Conservation (phyloP, 805 yeast species). For the Candida oleophila region DNA sequence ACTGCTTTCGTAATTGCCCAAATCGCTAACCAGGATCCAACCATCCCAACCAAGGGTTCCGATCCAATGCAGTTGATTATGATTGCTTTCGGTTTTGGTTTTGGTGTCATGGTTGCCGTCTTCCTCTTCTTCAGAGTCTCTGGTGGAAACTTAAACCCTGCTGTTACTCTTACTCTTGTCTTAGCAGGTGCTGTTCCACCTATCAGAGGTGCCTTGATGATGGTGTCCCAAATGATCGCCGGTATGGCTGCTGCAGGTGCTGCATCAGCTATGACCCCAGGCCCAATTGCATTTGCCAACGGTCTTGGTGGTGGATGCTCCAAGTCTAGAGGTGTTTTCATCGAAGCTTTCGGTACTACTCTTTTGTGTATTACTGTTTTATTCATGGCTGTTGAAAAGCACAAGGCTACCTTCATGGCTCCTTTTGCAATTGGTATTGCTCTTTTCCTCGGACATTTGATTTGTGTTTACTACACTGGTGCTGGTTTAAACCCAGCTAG, state of each 20-base stretch:
- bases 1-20: constrained; percentile 81
- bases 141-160: constrained; percentile 90
- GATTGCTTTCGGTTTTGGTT: constrained; percentile 87
- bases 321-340: constrained; percentile 70
- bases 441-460: constrained; percentile 76
- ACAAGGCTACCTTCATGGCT: constrained; percentile 71
- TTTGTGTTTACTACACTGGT: constrained; percentile 81
- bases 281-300: constrained; percentile 68
- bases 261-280: constrained; percentile 83
- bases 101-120: constrained; percentile 75
- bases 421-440: constrained; percentile 84
- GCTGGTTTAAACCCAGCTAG: constrained; percentile 94
- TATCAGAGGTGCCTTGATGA: constrained; percentile 63
- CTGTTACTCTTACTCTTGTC: constrained; percentile 74
- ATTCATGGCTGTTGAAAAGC: constrained; percentile 82
- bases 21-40: constrained; percentile 65
- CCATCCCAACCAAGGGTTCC: constrained; percentile 39
- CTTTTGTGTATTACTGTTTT: constrained; percentile 73
- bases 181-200: constrained; percentile 74
- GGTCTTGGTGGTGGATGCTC: constrained; percentile 71
- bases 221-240: constrained; percentile 69
- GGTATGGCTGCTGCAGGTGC: constrained; percentile 95
- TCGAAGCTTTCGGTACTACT: constrained; percentile 80
- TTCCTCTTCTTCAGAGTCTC: constrained; percentile 70
- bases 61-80: constrained; percentile 69